A percentile compares a stretch with the other conserved stretches of the same genome.
phyloP scores from a whole-genome alignment of 306 rosid species.

The Lupinus albus region DNA sequence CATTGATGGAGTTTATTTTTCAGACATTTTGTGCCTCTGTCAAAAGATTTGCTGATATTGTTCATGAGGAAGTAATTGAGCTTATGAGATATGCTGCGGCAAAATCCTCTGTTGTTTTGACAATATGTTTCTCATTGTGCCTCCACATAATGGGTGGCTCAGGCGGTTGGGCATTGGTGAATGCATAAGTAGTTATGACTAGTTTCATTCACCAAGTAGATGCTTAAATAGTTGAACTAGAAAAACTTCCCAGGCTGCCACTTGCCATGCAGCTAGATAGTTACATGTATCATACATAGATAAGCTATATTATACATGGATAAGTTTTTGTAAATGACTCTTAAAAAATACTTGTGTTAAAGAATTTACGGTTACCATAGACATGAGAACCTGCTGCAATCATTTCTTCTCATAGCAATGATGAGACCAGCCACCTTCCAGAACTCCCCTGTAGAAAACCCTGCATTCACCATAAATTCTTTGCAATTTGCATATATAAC shows the following conservation, averaged over 20 bases:
- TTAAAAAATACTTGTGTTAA: constrained; percentile 17
- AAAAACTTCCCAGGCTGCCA: constrained; percentile 15
- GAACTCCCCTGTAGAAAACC: constrained; percentile 10
- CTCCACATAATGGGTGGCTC: constrained; percentile 55
- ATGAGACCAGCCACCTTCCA: not conserved
- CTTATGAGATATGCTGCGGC: constrained; percentile 60
- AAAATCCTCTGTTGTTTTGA: constrained; percentile 56
- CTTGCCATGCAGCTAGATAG: not conserved
- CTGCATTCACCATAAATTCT: constrained; percentile 1
- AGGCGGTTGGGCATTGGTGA: constrained; percentile 49
- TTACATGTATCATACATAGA: constrained; percentile 12
- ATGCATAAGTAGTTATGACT: constrained; percentile 43
- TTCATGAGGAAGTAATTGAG: constrained; percentile 57
- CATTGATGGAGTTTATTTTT: constrained; percentile 61
- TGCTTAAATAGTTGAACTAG: constrained; percentile 2
- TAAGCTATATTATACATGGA: constrained; percentile 36
- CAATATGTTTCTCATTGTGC: constrained; percentile 64
- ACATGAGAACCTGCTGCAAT: constrained; percentile 5
- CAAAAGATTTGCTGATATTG: constrained; percentile 46
- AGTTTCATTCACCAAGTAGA: constrained; percentile 23
- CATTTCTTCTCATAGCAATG: not conserved
- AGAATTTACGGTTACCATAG: constrained; percentile 26
- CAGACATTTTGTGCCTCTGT: constrained; percentile 56
- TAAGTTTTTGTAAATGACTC: constrained; percentile 33
- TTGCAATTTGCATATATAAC: not conserved